Evolutionary conservation across 768 basidiomycete species (phyloP), one percentile per base, ranked within the genome.

Genomic region (Kwoniella europaea): DNA sequence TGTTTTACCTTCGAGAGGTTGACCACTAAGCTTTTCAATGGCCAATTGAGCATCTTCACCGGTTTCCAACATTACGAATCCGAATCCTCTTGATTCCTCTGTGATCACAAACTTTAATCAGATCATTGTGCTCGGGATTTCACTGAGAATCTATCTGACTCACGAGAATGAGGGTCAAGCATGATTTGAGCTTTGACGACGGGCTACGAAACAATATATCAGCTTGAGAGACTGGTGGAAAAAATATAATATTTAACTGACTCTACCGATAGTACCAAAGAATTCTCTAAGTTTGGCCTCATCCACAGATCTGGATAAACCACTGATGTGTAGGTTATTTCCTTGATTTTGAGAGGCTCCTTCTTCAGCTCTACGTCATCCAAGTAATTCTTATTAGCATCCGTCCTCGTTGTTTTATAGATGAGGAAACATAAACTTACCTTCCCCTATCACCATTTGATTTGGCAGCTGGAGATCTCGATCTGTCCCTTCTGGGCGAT

Each of bases 21-120:
- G 91, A 24, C 88, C 88, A 81, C 93, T 92, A 65, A 98, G 86
- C 5, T 90, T 91, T 44, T 91, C 89, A 72, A 98, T 89, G 66
- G 92, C 93, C 55, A 93, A 93, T 55, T 95, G 92, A 5, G 96
- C 97, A 78, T 97, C 96, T 77, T 96, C 95, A 9, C 74, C 82
- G 27, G 88, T 88, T 82, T 89, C 90, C 90, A 92, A 91, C 61
- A 90, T 91, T 71, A 97, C 94, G 84, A 98, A 98, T 16, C 93
- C 95, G 76, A 91, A 91, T 57, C 90, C 90, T 73, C 90, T 89
- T 58, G 90, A 93, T 62, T 80, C 79, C 63, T 73, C 79, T 80
- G 59, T 22, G 43, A 24, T 5, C 10, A 13, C 12, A 18, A 35
- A 35, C 35, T 35, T 6, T 35, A 7, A 1, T 35, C 29, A 54